A percentile compares a stretch with the other conserved stretches of the same genome.
phyloP scores from a whole-genome alignment of 805 yeast genomes.

The Limtongozyma cylindracea region DNA sequence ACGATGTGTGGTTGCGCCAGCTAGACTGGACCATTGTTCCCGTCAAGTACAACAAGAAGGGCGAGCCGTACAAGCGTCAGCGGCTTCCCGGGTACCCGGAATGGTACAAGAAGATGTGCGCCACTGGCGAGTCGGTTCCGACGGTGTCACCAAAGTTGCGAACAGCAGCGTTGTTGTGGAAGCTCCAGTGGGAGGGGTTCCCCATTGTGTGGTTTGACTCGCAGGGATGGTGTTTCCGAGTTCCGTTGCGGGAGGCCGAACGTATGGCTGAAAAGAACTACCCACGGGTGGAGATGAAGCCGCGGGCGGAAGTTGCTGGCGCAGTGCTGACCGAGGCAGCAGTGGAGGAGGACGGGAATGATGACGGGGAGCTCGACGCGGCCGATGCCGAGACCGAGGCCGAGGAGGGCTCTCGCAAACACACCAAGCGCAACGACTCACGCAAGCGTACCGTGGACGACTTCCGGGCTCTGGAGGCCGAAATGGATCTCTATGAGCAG shows the following conservation, averaged over 20 bases:
- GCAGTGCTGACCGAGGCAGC: too few relatives aligned
- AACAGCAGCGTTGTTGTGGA: slow-evolving; percentile 48
- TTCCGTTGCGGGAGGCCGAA: slow-evolving; percentile 12
- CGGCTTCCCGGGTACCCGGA: slow-evolving; percentile 71
- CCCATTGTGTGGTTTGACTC: slow-evolving; percentile 64
- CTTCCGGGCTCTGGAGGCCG: too few relatives aligned
- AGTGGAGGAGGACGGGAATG: slow-evolving; percentile 7
- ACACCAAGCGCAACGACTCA: too few relatives aligned
- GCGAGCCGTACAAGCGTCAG: slow-evolving; percentile 39
- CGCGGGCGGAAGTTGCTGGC: too few relatives aligned
- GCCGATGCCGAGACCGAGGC: slow-evolving; percentile 4
- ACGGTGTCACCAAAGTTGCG: slow-evolving; percentile 48
- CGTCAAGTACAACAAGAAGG: slow-evolving; percentile 42
- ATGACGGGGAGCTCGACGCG: slow-evolving; percentile 6
- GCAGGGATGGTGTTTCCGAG: slow-evolving; percentile 78
- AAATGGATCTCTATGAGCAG: too few relatives aligned
- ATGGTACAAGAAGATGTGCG: slow-evolving; percentile 55
- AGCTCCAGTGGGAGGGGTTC: slow-evolving; percentile 62
- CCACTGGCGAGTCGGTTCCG: slow-evolving; percentile 21
- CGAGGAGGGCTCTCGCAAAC: slow-evolving; percentile 27
- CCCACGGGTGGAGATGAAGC: too few relatives aligned
- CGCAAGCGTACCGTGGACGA: too few relatives aligned
- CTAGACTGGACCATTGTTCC: slow-evolving; percentile 60
- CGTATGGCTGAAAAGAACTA: slow-evolving; percentile 14
- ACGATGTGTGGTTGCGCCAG: slow-evolving; percentile 82